Conservation (phyloP, 768 basidiomycete species). For the Pulveroboletus sp. region DNA sequence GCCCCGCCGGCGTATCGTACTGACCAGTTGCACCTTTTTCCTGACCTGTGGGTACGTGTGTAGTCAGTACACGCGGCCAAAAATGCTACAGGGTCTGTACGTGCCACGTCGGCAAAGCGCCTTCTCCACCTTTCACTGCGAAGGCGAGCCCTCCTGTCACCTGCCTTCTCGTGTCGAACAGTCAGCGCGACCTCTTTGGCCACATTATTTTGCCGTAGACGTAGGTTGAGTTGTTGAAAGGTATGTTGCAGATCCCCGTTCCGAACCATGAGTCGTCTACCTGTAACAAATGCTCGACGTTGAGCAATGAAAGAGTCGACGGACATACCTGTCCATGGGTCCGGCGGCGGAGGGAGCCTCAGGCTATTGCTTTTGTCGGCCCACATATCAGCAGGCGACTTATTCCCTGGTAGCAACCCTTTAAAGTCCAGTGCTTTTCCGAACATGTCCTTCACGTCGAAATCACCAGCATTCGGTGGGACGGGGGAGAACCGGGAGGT, state of each 20-base stretch:
- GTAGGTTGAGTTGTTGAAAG: slow-evolving; percentile 44
- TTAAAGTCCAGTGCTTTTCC: slow-evolving; percentile 14
- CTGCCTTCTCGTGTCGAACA: slow-evolving; percentile 78
- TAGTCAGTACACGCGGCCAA: slow-evolving; percentile 12
- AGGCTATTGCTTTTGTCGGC: slow-evolving; percentile 19
- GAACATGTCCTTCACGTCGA: slow-evolving; percentile 13
- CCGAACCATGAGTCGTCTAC: slow-evolving; percentile 53
- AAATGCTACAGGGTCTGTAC: slow-evolving; percentile 18
- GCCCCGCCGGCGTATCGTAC: slow-evolving; percentile 74
- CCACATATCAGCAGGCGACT: slow-evolving; percentile 37
- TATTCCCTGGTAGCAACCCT: slow-evolving; percentile 8
- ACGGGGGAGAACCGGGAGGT: slow-evolving; percentile 5
- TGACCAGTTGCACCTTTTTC: slow-evolving; percentile 76
- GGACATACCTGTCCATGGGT: slow-evolving; percentile 50
- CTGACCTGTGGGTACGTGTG: slow-evolving; percentile 54
- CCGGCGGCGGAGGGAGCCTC: slow-evolving; percentile 35
- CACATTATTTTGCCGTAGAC: slow-evolving; percentile 55
- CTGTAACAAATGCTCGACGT: slow-evolving; percentile 33
- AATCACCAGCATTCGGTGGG: neutral
- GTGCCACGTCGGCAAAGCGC: slow-evolving; percentile 74
- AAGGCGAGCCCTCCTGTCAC: slow-evolving; percentile 70
- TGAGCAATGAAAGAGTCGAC: neutral
- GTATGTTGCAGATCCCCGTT: slow-evolving; percentile 43
- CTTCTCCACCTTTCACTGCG: slow-evolving; percentile 74
- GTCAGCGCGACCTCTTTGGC: slow-evolving; percentile 42